A percentile compares a stretch with the other conserved stretches of the same genome.
phyloP scores from a whole-genome alignment of 805 yeast species.

The Pachysolen tannophilus region DNA sequence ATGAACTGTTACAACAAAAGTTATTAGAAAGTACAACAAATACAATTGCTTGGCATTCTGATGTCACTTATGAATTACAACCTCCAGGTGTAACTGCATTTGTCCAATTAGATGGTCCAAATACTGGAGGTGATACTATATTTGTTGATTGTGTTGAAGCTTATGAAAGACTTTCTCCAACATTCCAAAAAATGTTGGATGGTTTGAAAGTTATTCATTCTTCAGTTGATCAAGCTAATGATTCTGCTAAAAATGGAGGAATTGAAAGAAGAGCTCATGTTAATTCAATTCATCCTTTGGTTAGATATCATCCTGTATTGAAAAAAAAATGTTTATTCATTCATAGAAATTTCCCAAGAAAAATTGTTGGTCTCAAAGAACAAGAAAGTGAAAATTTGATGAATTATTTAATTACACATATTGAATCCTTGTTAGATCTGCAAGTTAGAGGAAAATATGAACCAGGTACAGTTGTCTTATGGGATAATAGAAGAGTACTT shows the following conservation, averaged over 20 bases:
- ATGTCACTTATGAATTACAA: conserved; percentile 65
- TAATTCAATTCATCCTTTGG: conserved; percentile 58
- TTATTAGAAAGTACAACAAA: conserved; percentile 27
- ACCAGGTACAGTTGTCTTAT: conserved; percentile 59
- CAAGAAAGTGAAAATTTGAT: conserved; percentile 63
- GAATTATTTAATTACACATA: conserved; percentile 45
- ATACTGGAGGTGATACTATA: conserved; percentile 73
- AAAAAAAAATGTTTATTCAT: conserved; percentile 50
- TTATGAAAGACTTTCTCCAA: conserved; percentile 62
- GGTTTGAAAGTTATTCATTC: conserved; percentile 66
- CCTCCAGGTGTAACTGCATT: conserved; percentile 69
- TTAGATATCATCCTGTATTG: conserved; percentile 68
- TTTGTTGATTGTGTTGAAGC: conserved; percentile 69
- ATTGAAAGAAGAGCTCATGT: conserved; percentile 59
- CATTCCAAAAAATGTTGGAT: conserved; percentile 46
- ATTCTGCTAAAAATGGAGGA: conserved; percentile 48
- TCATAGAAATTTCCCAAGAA: conserved; percentile 54
- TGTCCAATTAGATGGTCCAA: conserved; percentile 51
- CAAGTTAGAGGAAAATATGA: conserved; percentile 69
- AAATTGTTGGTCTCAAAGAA: conserved; percentile 62
- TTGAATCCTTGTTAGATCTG: conserved; percentile 46
- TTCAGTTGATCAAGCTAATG: conserved; percentile 60
- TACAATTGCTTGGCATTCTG: conserved; percentile 58
- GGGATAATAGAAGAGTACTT: conserved; percentile 71
- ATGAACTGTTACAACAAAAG: conserved; percentile 27